Percentiles rank a stretch among this genome's conserved stretches.
Conservation (phyloP, 2,329 filamentous ascomycete species). For the Hymenoscyphus albidus region DNA sequence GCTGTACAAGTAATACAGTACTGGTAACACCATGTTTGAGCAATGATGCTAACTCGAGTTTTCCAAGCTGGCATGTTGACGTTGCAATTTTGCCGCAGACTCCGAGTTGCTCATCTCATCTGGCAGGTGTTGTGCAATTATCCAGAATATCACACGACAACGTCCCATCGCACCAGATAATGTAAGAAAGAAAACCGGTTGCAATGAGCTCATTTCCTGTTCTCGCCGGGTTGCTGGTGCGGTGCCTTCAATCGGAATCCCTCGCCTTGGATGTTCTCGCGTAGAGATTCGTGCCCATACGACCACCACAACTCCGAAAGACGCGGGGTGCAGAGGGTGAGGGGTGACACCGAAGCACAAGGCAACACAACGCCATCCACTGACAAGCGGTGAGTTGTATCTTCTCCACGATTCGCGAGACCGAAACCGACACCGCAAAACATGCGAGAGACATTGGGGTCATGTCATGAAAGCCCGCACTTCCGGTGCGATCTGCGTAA, state of each 20-base stretch:
- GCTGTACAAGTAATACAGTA: neutral
- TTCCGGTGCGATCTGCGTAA: neutral
- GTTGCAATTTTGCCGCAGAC: neutral
- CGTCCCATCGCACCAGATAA: slow-evolving; percentile 8
- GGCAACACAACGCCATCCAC: neutral
- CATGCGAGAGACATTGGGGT: neutral
- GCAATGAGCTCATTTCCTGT: slow-evolving; percentile 5
- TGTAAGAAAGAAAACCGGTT: neutral
- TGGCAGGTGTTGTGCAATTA: slow-evolving; percentile 5
- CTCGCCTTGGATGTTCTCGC: neutral
- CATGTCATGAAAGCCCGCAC: slow-evolving; percentile 1
- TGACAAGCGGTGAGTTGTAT: slow-evolving; percentile 1
- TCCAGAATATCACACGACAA: slow-evolving; percentile 11
- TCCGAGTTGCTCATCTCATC: neutral
- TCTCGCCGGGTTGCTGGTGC: slow-evolving; percentile 3
- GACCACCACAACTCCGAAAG: neutral
- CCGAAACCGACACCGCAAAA: neutral
- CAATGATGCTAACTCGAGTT: neutral
- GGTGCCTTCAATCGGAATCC: neutral
- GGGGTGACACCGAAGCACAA: neutral
- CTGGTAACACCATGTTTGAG: neutral
- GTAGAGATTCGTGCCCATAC: neutral
- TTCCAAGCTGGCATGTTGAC: neutral
- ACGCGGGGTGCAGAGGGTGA: neutral
- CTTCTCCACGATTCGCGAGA: neutral